These are phyloP conservation scores for Rhynchosporium agropyri DNA, from an alignment of 2,329 filamentous ascomycete genomes.

Conservation along the genomic window DNA sequence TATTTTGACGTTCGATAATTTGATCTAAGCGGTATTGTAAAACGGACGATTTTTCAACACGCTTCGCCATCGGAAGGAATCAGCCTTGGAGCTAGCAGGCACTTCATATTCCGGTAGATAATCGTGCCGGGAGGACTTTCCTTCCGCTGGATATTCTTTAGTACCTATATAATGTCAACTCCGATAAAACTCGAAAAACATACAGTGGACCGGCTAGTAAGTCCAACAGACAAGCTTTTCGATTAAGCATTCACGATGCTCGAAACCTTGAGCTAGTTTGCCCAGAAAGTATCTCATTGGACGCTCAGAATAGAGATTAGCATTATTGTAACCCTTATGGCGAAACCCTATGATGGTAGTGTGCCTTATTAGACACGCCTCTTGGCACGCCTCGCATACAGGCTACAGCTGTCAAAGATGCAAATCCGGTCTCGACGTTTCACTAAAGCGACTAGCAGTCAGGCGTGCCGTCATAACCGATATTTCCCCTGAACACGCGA, in stretches of 20 bases:
- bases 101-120: too few species aligned
- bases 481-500: not conserved
- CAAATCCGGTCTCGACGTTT: not conserved
- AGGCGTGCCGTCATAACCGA: slow-evolving; percentile 7
- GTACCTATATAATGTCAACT: too few species aligned
- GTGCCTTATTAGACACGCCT: not conserved
- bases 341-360: not conserved
- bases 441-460: not conserved
- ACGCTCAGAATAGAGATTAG: not conserved
- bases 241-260: too few species aligned
- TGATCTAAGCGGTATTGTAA: too few species aligned
- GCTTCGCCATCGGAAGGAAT: too few species aligned
- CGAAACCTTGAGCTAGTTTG: not conserved
- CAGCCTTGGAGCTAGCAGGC: too few species aligned
- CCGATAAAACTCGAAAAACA: too few species aligned
- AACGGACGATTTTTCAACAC: too few species aligned
- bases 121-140: too few species aligned
- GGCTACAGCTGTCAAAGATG: not conserved
- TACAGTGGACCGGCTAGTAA: too few species aligned
- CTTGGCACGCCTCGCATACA: not conserved
- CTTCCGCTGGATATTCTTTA: too few species aligned
- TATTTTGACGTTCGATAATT: too few species aligned
- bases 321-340: not conserved
- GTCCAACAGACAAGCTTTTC: not conserved
- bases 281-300: not conserved